Conservation (phyloP, 225 moss, liverwort and hornwort genomes). For the Anthoceros angustus region DNA sequence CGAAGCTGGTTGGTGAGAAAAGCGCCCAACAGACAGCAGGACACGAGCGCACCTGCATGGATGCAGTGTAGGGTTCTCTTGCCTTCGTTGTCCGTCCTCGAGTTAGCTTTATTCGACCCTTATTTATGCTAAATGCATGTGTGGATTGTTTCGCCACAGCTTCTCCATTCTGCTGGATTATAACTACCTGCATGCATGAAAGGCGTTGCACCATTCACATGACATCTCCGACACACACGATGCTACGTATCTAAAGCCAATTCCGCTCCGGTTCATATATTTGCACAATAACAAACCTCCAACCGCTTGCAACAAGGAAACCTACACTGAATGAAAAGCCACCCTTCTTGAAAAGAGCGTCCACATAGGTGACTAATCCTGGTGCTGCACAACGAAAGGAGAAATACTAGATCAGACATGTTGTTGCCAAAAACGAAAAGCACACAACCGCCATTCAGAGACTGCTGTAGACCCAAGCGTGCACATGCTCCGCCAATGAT, state of each 20-base stretch:
- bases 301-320: not conserved
- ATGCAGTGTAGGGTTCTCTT: conserved; percentile 31
- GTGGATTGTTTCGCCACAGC: conserved; percentile 19
- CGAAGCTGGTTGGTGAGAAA: not conserved
- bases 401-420: not conserved
- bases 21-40: not conserved
- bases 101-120: conserved; percentile 28
- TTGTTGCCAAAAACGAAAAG: not conserved
- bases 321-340: conserved; percentile 72
- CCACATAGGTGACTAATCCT: conserved; percentile 76
- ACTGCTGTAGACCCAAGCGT: not conserved
- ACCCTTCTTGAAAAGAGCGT: conserved; percentile 68
- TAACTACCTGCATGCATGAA: conserved; percentile 17
- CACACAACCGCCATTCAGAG: not conserved
- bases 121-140: conserved; percentile 32
- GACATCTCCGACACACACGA: too few species aligned
- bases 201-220: not conserved
- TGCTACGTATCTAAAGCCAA: too few species aligned
- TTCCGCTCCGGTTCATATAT: too few species aligned
- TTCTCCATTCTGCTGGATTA: conserved; percentile 45
- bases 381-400: conserved; percentile 31
- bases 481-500: too few species aligned
- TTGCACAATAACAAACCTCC: conserved; percentile 6
- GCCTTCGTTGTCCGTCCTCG: conserved; percentile 26
- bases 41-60: conserved; percentile 27